Percentiles rank a stretch among this genome's conserved stretches.
phyloP scores from a whole-genome alignment of 2,329 filamentous ascomycete genomes.

The Curvularia lunata region DNA sequence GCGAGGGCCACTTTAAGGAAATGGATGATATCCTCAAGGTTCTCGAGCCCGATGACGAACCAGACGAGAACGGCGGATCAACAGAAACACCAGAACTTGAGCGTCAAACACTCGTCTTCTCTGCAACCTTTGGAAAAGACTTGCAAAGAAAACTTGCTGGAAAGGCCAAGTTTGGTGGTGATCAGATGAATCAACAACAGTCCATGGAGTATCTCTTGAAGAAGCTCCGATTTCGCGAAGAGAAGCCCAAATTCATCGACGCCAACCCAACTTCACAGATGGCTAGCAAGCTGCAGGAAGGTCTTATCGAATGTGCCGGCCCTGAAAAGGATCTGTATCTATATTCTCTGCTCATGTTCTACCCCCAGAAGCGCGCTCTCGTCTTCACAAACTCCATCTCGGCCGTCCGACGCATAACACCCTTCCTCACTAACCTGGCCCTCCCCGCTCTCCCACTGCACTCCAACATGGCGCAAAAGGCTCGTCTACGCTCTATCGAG shows the following conservation, averaged over 20 bases:
- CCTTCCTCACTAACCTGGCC: conserved; percentile 81
- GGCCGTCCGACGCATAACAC: conserved; percentile 82
- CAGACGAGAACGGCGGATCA: conserved; percentile 50
- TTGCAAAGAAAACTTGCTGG: conserved; percentile 89
- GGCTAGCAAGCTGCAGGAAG: conserved; percentile 84
- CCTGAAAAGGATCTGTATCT: conserved; percentile 98
- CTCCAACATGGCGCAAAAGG: conserved; percentile 95
- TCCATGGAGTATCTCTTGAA: conserved; percentile 93
- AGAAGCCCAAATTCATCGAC: conserved; percentile 88
- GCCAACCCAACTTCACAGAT: conserved; percentile 89
- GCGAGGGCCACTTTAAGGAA: conserved; percentile 94
- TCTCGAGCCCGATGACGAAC: conserved; percentile 69
- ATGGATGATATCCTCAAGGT: conserved; percentile 84
- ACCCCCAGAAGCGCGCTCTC: conserved; percentile 79
- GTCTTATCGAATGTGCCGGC: conserved; percentile 86
- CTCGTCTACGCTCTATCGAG: conserved; percentile 89
- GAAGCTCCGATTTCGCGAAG: conserved; percentile 84
- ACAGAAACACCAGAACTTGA: conserved; percentile 42
- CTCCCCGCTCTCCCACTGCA: conserved; percentile 80
- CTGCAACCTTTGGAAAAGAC: conserved; percentile 90
- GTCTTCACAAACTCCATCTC: conserved; percentile 97
- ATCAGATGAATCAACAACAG: conserved; percentile 71
- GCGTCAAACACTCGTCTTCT: conserved; percentile 93
- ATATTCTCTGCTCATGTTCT: conserved; percentile 83
- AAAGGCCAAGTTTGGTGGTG: conserved; percentile 60